Conservation (phyloP, 1,284 basidiomycete genomes). For the Trichosporon ovoides region DNA sequence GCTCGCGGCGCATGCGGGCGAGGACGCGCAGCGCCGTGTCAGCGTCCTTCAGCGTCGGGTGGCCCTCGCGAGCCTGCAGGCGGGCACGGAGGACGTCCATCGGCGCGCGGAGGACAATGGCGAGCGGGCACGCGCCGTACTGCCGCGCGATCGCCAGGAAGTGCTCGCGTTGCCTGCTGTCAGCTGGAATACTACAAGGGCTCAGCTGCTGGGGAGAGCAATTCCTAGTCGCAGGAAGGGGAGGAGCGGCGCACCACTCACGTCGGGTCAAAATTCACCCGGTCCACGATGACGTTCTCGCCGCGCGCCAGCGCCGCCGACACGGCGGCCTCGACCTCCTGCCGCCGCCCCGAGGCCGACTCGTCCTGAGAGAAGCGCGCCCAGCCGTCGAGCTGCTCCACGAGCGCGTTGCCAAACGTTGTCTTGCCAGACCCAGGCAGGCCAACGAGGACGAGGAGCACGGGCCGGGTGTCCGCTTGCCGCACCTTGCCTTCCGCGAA, state of each 20-base stretch:
- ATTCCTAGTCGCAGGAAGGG: no score
- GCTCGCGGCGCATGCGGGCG: conserved; percentile 31
- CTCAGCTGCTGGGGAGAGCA: no score
- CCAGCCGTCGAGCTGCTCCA: conserved; percentile 28
- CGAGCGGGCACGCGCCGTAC: conserved; percentile 15
- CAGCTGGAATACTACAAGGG: no score
- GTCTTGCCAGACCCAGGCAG: conserved; percentile 46
- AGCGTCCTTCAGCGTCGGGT: conserved; percentile 42
- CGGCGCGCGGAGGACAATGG: conserved; percentile 27
- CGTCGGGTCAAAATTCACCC: conserved; percentile 43
- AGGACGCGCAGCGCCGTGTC: conserved; percentile 39
- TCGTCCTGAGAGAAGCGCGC: conserved; percentile 47
- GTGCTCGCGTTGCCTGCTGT: conserved; percentile 43
- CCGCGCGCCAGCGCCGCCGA: conserved; percentile 28
- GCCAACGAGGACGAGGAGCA: conserved; percentile 42
- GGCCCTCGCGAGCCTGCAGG: conserved; percentile 27
- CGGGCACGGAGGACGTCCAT: conserved; percentile 28
- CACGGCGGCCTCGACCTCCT: conserved; percentile 41
- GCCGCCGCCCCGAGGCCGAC: conserved; percentile 31
- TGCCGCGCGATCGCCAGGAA: conserved; percentile 36
- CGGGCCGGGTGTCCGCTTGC: neutral
- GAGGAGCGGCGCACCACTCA: conserved; percentile 18
- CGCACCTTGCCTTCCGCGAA: no score
- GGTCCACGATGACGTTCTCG: conserved; percentile 44
- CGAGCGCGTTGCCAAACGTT: conserved; percentile 38